Evolutionary conservation across 2,329 filamentous ascomycete genomes (phyloP).

Genomic region (Aspergillus intermedius): DNA sequence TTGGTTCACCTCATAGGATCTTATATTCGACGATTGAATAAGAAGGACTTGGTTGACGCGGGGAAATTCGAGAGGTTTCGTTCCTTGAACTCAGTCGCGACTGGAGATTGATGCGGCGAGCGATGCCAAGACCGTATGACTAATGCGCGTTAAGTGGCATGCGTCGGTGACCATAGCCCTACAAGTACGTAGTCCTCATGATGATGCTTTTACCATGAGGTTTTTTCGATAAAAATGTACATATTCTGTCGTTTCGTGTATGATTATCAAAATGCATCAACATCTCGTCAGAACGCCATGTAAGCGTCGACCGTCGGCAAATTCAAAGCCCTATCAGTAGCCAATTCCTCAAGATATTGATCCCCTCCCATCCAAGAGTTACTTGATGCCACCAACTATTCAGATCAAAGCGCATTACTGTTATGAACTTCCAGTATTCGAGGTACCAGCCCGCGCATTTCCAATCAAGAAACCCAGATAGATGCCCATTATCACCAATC

Average conservation of each 20-base stretch:
- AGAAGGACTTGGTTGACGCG: not conserved
- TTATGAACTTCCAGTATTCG: not conserved
- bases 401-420: not conserved
- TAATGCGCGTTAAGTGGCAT: slow-evolving; percentile 40
- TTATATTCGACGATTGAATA: not conserved
- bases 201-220: no score
- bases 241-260: not conserved
- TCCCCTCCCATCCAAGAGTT: slow-evolving; percentile 15
- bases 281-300: slow-evolving; percentile 11
- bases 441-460: not conserved
- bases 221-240: not conserved
- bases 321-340: slow-evolving; percentile 17
- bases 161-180: slow-evolving; percentile 18
- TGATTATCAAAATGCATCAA: no score
- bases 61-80: not conserved
- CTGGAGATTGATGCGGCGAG: not conserved
- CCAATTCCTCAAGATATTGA: slow-evolving; percentile 15
- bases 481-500: slow-evolving; percentile 8
- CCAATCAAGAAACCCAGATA: slow-evolving; percentile 5
- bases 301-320: slow-evolving; percentile 21
- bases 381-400: slow-evolving; percentile 8
- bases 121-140: slow-evolving; percentile 34
- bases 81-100: not conserved
- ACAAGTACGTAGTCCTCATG: not conserved
- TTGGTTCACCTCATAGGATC: not conserved